A percentile compares a stretch with the other conserved stretches of the same genome.
These are phyloP conservation scores for Nicotiana tomentosiformis DNA, from an alignment of 257 asterid species.

Conservation along the genomic window DNA sequence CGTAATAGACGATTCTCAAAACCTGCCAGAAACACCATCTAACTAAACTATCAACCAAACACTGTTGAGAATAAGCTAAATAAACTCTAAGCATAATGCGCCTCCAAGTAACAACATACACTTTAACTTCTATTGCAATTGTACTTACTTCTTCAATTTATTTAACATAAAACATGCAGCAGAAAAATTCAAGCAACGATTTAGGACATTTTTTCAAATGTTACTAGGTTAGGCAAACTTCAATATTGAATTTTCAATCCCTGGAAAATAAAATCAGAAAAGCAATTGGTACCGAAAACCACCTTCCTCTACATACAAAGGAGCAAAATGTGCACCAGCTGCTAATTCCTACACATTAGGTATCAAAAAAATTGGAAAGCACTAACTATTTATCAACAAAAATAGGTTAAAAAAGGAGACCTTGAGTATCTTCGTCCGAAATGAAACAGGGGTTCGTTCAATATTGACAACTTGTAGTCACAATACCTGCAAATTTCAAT, in stretches of 20 bases:
- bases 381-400: neutral
- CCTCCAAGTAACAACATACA: neutral
- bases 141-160: neutral
- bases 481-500: slow-evolving; percentile 53
- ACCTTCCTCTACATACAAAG: neutral
- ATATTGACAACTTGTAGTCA: slow-evolving; percentile 50
- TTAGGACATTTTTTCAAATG: neutral
- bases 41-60: neutral
- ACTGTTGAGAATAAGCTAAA: neutral
- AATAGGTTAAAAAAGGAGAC: slow-evolving; percentile 13
- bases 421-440: slow-evolving; percentile 69
- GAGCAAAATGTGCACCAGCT: neutral
- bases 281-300: neutral
- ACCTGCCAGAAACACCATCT: too few relatives aligned
- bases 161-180: neutral
- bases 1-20: too few relatives aligned
- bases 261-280: neutral
- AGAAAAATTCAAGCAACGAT: neutral
- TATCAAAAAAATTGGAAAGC: neutral
- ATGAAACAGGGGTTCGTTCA: slow-evolving; percentile 64
- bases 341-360: neutral
- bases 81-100: neutral
- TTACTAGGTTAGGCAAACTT: neutral
- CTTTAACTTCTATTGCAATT: neutral
- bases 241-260: neutral